phyloP scores from a whole-genome alignment of 1,139 yeast genomes.

The Taphrina flavorubra region DNA sequence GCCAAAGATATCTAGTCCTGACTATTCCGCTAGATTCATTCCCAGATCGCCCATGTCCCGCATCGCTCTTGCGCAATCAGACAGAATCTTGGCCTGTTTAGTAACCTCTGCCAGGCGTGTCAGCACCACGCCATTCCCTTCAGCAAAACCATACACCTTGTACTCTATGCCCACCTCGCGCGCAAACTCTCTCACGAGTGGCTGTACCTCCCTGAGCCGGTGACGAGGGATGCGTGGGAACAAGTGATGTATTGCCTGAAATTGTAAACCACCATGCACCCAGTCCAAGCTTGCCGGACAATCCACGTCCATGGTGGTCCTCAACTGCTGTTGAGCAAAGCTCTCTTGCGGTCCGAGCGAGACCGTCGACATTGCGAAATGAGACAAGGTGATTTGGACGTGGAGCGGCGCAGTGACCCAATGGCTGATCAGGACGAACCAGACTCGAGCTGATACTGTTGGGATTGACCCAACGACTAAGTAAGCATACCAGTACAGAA shows the following conservation, averaged over 20 bases:
- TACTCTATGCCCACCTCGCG: conserved; percentile 77
- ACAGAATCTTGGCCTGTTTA: conserved; percentile 73
- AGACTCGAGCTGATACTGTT: conserved; percentile 60
- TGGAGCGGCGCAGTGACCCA: conserved; percentile 86
- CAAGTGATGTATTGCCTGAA: conserved; percentile 87
- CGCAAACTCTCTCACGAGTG: conserved; percentile 74
- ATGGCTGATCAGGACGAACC: conserved; percentile 74
- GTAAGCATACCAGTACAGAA: conserved; percentile 82
- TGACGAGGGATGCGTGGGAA: conserved; percentile 91
- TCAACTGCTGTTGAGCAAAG: conserved; percentile 77
- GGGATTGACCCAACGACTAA: conserved; percentile 62
- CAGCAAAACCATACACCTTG: conserved; percentile 81
- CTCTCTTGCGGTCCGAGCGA: conserved; percentile 82
- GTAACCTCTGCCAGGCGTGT: conserved; percentile 75
- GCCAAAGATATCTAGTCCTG: not conserved
- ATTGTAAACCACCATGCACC: conserved; percentile 89
- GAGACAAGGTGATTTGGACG: conserved; percentile 87
- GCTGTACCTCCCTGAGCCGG: conserved; percentile 76
- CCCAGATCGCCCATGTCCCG: conserved; percentile 30
- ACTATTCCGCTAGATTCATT: conserved; percentile 27
- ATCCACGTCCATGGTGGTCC: conserved; percentile 95
- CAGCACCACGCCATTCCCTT: conserved; percentile 75
- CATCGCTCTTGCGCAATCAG: conserved; percentile 63
- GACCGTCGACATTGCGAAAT: conserved; percentile 91
- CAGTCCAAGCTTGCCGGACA: conserved; percentile 93